Evolutionary conservation across 352 stramenopile genomes (phyloP).

Genomic region (Phytophthora nicotianae): DNA sequence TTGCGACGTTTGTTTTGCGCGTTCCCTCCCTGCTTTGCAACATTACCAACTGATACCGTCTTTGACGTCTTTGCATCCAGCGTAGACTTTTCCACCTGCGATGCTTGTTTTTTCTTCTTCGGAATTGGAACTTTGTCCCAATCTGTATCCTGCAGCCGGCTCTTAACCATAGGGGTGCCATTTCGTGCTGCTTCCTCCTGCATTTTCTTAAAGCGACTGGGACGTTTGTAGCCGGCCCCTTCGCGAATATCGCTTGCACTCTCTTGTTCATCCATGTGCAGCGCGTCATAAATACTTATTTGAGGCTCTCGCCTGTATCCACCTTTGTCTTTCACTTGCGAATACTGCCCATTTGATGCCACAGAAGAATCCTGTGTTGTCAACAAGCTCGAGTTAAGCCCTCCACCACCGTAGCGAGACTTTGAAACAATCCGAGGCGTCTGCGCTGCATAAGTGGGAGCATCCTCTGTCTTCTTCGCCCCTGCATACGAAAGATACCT

Average conservation of each 20-base stretch:
- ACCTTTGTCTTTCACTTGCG: conserved; percentile 17
- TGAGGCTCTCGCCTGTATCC: conserved; percentile 50
- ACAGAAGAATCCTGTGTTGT: conserved; percentile 3
- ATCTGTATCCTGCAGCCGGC: conserved; percentile 45
- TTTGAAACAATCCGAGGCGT: conserved; percentile 24
- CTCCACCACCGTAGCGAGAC: conserved; percentile 33
- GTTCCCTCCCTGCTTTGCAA: conserved; percentile 16
- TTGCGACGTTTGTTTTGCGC: conserved; percentile 29
- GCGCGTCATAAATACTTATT: conserved; percentile 65
- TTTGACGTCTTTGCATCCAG: conserved; percentile 6
- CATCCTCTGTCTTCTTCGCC: conserved; percentile 33
- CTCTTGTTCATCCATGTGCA: conserved; percentile 51
- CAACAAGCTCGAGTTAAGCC: conserved; percentile 2
- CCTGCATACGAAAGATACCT: conserved; percentile 59
- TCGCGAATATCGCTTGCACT: conserved; percentile 38
- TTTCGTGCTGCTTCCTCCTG: conserved; percentile 48
- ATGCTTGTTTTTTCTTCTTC: conserved; percentile 39
- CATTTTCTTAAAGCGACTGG: conserved; percentile 60
- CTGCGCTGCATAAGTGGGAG: conserved; percentile 20
- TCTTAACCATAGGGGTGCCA: conserved; percentile 45
- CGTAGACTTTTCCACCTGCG: conserved; percentile 13
- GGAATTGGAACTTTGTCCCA: conserved; percentile 59
- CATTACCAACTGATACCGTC: conserved; percentile 9
- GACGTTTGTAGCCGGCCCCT: conserved; percentile 50
- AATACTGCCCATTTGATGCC: conserved; percentile 9